Evolutionary conservation across 805 yeast genomes (phyloP), one percentile per base, ranked within the genome.

Genomic region (Ascoidea asiatica): DNA sequence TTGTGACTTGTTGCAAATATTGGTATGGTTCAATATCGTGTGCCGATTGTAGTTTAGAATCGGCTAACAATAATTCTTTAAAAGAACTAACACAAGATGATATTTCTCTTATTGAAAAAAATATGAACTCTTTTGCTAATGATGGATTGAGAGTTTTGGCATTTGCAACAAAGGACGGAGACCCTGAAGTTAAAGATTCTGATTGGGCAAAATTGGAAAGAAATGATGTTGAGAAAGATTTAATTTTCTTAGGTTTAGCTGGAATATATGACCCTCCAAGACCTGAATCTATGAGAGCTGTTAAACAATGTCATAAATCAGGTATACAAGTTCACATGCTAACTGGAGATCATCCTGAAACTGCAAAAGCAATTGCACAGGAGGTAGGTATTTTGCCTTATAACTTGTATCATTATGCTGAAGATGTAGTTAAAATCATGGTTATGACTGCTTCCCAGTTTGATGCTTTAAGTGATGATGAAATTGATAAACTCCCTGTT

Each of bases 231-330:
- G 90, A 82, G 58, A 49, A 56, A 11, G 65, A 67, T 11, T 65
- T 82, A 43, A 68, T 65, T 3, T 78, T 82, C 52, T 63, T 77
- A 38, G 90, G 90, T 3, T 64, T 82, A 19, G 76, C 80, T 52
- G 90, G 90, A 49, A 81, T 82, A 51, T 81, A 82, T 56, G 90
- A 82, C 58, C 90, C 90, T 18, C 90, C 90, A 46, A 69, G 90
- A 53, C 63, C 66, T 11, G 89, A 82, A 62, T 75, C 86, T 15
- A 73, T 76, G 8, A 73, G 66, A 11, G 73, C 84, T 5, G 89
- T 82, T 19, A 72, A 71, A 52, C 59, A 64, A 48, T 81, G 89
- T 59, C 87, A 80, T 56, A 66, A 59, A 41, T 90, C 90, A 15
- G 90, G 90, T 48, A 78, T 82, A 52, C 75, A 78, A 50, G 89